These are phyloP conservation scores for Boletellus ananiceps DNA, from an alignment of 768 basidiomycete genomes.

Conservation along the genomic window DNA sequence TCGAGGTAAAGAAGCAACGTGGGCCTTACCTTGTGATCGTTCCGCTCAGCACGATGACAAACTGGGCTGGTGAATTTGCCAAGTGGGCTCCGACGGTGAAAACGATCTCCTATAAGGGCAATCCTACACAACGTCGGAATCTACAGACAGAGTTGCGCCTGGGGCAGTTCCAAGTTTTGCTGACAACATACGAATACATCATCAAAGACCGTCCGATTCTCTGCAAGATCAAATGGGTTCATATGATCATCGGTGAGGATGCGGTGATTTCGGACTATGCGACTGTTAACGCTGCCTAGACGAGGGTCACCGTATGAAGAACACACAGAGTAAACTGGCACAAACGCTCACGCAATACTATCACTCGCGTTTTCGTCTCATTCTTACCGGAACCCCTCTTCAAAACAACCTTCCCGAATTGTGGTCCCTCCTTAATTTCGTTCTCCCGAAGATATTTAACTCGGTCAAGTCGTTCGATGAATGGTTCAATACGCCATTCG, in stretches of 20 bases:
- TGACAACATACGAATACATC: constrained; percentile 97
- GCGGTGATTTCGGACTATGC: not conserved
- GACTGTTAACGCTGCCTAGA: constrained; percentile 39
- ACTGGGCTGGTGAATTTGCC: constrained; percentile 96
- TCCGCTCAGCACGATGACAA: constrained; percentile 93
- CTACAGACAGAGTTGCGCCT: constrained; percentile 73
- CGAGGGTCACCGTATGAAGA: constrained; percentile 98
- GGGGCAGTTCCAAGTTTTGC: constrained; percentile 83
- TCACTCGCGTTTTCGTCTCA: constrained; percentile 87
- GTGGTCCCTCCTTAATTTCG: constrained; percentile 95
- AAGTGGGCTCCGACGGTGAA: constrained; percentile 90
- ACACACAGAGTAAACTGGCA: constrained; percentile 83
- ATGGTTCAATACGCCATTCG: constrained; percentile 99
- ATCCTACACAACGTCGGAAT: constrained; percentile 74
- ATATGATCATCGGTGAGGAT: constrained; percentile 87
- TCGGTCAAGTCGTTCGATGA: constrained; percentile 99
- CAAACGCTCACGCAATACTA: constrained; percentile 91
- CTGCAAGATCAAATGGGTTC: constrained; percentile 90
- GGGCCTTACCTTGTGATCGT: constrained; percentile 96
- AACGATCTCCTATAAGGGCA: constrained; percentile 86
- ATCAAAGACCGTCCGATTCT: constrained; percentile 93
- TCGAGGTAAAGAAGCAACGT: constrained; percentile 85
- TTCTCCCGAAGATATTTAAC: constrained; percentile 93
- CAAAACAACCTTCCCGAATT: constrained; percentile 97
- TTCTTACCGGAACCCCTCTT: constrained; percentile 92